A percentile compares a stretch with the other conserved stretches of the same genome.
Evolutionary conservation across 306 rosid genomes (phyloP).

Genomic region (Begonia loranthoides): DNA sequence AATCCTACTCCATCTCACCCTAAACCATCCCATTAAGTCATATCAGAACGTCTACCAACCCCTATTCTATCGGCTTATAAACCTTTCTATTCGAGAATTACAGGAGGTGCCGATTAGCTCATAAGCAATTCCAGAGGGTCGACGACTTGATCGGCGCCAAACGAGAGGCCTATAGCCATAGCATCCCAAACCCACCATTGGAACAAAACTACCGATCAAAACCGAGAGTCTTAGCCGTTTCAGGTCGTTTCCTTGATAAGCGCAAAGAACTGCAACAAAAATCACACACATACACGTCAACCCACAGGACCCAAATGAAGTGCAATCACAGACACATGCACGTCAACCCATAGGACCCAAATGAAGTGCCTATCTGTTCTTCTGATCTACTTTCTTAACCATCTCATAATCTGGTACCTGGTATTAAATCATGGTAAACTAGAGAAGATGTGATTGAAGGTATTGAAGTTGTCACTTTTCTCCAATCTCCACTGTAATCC

Average conservation of each 20-base stretch:
- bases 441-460: conserved; percentile 53
- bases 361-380: too few species aligned
- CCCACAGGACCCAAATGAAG: too few species aligned
- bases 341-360: background rate
- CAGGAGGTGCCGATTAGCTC: conserved; percentile 23
- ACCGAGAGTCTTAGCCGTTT: conserved; percentile 41
- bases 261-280: conserved; percentile 52
- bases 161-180: conserved; percentile 41
- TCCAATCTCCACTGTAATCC: conserved; percentile 38
- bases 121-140: conserved; percentile 55
- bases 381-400: background rate
- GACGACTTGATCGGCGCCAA: conserved; percentile 25
- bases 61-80: background rate
- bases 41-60: background rate
- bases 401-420: conserved; percentile 23
- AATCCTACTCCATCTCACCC: conserved; percentile 45
- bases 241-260: conserved; percentile 63
- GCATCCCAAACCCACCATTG: conserved; percentile 59
- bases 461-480: conserved; percentile 36
- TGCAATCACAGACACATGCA: too few species aligned
- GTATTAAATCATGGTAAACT: conserved; percentile 62
- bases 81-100: background rate
- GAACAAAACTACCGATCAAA: conserved; percentile 53
- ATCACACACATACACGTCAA: background rate
- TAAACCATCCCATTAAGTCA: conserved; percentile 10